phyloP scores from a whole-genome alignment of 345 rosid genomes.

The Salix arbutifolia region DNA sequence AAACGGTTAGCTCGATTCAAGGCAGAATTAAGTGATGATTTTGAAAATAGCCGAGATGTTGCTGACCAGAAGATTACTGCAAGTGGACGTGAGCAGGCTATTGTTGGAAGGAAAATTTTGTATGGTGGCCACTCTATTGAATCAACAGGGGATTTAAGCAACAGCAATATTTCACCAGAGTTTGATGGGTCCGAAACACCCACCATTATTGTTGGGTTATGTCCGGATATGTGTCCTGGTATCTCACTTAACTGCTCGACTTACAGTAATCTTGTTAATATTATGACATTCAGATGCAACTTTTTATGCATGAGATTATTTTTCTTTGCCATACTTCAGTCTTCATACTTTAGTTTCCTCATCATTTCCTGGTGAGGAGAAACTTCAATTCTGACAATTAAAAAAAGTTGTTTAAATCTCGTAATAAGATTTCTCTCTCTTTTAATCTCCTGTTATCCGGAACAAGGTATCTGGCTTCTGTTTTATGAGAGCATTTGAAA shows the following conservation, averaged over 20 bases:
- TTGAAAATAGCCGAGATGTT: slow-evolving; percentile 32
- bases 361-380: slow-evolving; percentile 11
- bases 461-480: slow-evolving; percentile 5
- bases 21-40: slow-evolving; percentile 52
- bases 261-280: slow-evolving; percentile 12
- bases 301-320: background rate
- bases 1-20: slow-evolving; percentile 80
- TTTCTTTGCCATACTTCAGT: background rate
- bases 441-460: background rate
- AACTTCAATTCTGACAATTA: background rate
- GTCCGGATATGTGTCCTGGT: slow-evolving; percentile 97
- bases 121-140: slow-evolving; percentile 23
- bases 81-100: slow-evolving; percentile 30
- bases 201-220: slow-evolving; percentile 57
- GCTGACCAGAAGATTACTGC: slow-evolving; percentile 36
- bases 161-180: slow-evolving; percentile 39
- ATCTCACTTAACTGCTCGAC: slow-evolving; percentile 28
- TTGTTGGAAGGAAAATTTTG: slow-evolving; percentile 30
- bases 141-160: slow-evolving; percentile 32
- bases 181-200: slow-evolving; percentile 49
- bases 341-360: background rate
- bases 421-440: background rate
- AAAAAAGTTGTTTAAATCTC: background rate
- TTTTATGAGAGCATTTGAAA: slow-evolving; percentile 11
- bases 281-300: slow-evolving; percentile 10